Evolutionary conservation across 352 stramenopile species (phyloP).

Genomic region (Saprolegnia diclina): DNA sequence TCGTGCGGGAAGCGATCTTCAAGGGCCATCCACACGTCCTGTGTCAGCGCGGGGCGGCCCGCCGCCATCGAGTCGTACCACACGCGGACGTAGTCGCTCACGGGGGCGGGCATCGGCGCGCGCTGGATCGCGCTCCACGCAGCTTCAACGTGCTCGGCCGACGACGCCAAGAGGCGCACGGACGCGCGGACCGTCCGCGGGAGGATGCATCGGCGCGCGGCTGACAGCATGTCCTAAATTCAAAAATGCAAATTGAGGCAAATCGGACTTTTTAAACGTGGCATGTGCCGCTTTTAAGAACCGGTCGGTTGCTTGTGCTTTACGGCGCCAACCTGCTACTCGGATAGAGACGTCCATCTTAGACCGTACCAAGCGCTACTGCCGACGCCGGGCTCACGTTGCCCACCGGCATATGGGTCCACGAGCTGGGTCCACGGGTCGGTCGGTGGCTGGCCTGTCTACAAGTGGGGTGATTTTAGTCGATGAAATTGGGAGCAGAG

Average conservation of each 20-base stretch:
- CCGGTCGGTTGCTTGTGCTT: too few relatives aligned
- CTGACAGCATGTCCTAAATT: not conserved
- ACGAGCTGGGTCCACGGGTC: too few relatives aligned
- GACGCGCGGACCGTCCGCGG: not conserved
- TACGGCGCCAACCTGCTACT: too few relatives aligned
- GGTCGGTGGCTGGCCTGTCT: too few relatives aligned
- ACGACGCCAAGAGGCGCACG: not conserved
- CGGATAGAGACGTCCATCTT: too few relatives aligned
- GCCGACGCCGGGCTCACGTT: too few relatives aligned
- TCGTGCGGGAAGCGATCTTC: constrained; percentile 1
- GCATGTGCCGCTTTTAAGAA: too few relatives aligned
- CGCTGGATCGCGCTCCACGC: not conserved
- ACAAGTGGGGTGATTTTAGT: too few relatives aligned
- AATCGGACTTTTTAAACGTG: too few relatives aligned
- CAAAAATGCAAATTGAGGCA: not conserved
- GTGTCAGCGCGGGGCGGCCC: not conserved
- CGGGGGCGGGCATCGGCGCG: not conserved
- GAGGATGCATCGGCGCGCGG: not conserved
- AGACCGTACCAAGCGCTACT: too few relatives aligned
- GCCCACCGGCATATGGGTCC: too few relatives aligned
- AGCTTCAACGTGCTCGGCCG: not conserved
- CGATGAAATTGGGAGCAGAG: too few relatives aligned
- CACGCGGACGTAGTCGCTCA: not conserved
- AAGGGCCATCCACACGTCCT: constrained; percentile 14
- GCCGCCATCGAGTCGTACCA: constrained; percentile 5